These are phyloP conservation scores for Daucus carota DNA, from an alignment of 129 eudicot genomes.

Conservation along the genomic window DH1_v3.0 NC_030388.2:12322501-12323000, in stretches of 20 bases:
- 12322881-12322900: background rate
- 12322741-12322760: slow-evolving; percentile 84
- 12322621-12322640: background rate
- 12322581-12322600: background rate
- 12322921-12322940: background rate
- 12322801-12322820: slow-evolving; percentile 79
- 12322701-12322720: slow-evolving; percentile 87
- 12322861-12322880: background rate
- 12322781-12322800: slow-evolving; percentile 69
- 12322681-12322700: slow-evolving; percentile 69
- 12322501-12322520: background rate
- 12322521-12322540: background rate
- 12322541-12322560: background rate
- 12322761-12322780: slow-evolving; percentile 82
- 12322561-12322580: background rate
- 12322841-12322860: slow-evolving; percentile 2
- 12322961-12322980: too few species aligned
- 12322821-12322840: slow-evolving; percentile 18
- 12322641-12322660: background rate
- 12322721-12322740: slow-evolving; percentile 93
- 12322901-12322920: background rate
- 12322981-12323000: background rate
- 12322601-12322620: background rate
- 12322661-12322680: slow-evolving; percentile 88
- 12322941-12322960: background rate